Base-by-base conservation (phyloP, 768 basidiomycete genomes). In the Tylopilus plumbeoviolaceoides region DNA sequence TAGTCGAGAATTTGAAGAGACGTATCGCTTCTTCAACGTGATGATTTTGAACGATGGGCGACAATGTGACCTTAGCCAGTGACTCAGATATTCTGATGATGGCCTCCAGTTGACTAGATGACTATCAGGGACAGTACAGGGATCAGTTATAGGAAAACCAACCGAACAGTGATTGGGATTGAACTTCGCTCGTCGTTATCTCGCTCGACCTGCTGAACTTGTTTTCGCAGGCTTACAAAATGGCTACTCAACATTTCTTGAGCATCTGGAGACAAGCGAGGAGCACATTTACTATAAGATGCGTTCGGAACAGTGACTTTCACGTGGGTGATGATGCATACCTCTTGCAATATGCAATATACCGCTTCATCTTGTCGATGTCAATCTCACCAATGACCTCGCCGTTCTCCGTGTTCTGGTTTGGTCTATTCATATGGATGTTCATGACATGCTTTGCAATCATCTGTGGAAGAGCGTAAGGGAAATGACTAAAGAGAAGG, bases 21-120 rank as follows among this genome's bases (percentile, higher is more conserved):
- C 97, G 88, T 61, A 98, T 98, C 7, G 97, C 91, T 70, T 99
- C 97, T 70, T 98, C 95, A 21, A 98, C 95, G 61, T 99, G 95
- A 66, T 95, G 87, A 44, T 87, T 87, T 62, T 87, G 84, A 4
- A 98, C 97, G 4, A 85, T 79, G 0, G 91, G 78, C 0, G 89
- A 87, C 15, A 99, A 77, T 4, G 93, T 93, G 72, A 98, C 81
- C 65, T 98, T 99, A 12, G 95, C 95, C 18, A 98, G 76, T 3
- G 95, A 88, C 68, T 99, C 97, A 2, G 97, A 98, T 66, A 98
- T 98, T 33, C 97, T 94, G 65, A 98, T 94, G 66, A 99, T 95
- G 38, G 97, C 97, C 74, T 99, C 97, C 5, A 99, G 79, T 85
- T 99, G 97, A 48, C 82, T 84, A 51, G 33, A 36, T n/a, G 15